These are phyloP conservation scores for Mycena pura DNA, from an alignment of 768 basidiomycete species.

Conservation along the genomic window DNA sequence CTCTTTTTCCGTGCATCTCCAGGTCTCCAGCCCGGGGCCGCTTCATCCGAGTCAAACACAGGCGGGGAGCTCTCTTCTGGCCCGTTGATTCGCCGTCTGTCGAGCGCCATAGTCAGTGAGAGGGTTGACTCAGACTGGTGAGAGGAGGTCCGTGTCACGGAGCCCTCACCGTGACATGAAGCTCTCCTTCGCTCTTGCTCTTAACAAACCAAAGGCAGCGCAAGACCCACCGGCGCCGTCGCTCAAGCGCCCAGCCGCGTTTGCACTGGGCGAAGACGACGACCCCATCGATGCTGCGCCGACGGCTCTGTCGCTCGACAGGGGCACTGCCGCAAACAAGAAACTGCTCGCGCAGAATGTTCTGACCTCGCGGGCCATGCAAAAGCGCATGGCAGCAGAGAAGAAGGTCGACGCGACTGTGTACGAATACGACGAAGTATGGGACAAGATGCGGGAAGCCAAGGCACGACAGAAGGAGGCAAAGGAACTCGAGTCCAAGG, in stretches of 20 bases:
- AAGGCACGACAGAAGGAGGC: conserved; percentile 75
- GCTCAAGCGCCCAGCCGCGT: conserved; percentile 66
- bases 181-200: conserved; percentile 85
- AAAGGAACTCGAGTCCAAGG: conserved; percentile 78
- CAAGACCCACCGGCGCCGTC: conserved; percentile 51
- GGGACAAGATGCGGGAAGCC: conserved; percentile 92
- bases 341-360: conserved; percentile 64
- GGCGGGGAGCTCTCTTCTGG: conserved; percentile 85
- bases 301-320: conserved; percentile 42
- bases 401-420: conserved; percentile 80
- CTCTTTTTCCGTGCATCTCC: conserved; percentile 59
- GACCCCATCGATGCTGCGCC: conserved; percentile 57
- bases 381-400: conserved; percentile 81
- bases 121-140: conserved; percentile 6
- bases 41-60: conserved; percentile 55
- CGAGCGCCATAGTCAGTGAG: conserved; percentile 60
- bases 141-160: too few species aligned
- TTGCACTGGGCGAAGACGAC: conserved; percentile 71
- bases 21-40: conserved; percentile 38
- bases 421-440: conserved; percentile 96
- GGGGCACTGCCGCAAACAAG: conserved; percentile 56
- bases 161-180: conserved; percentile 67
- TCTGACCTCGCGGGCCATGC: conserved; percentile 65
- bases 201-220: conserved; percentile 65
- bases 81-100: conserved; percentile 89